Evolutionary conservation across 2,329 filamentous ascomycete species (phyloP).

Genomic region (Myriosclerotinia duriaeana): DNA sequence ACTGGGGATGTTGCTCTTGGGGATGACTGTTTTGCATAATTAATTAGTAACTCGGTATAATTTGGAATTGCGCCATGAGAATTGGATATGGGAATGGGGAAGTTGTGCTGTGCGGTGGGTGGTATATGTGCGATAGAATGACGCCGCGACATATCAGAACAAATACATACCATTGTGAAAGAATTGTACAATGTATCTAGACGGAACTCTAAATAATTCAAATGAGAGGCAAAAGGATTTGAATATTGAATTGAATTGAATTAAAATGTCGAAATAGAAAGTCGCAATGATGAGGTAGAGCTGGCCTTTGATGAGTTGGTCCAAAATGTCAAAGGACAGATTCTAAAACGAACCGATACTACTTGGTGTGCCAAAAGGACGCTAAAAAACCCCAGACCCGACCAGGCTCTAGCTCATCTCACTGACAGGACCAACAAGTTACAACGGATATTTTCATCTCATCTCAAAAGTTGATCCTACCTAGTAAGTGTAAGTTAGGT

Average conservation of each 20-base stretch:
- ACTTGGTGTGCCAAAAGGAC: slow-evolving; percentile 17
- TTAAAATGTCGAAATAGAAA: background rate
- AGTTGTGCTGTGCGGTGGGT: background rate
- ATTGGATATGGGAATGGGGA: background rate
- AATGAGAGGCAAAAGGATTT: background rate
- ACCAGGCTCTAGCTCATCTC: slow-evolving; percentile 1
- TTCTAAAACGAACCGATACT: slow-evolving; percentile 22
- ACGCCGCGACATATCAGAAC: background rate
- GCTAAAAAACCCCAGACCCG: slow-evolving; percentile 22
- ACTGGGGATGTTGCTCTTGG: slow-evolving; percentile 55
- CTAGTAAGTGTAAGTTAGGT: background rate
- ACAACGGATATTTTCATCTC: background rate
- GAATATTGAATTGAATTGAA: background rate
- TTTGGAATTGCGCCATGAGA: background rate
- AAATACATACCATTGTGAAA: slow-evolving; percentile 20
- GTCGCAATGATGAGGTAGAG: slow-evolving; percentile 5
- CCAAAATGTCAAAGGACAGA: slow-evolving; percentile 24
- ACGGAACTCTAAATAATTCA: background rate
- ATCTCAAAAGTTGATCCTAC: background rate
- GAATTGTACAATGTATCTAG: background rate
- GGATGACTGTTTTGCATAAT: slow-evolving; percentile 37
- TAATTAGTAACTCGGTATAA: too few species aligned
- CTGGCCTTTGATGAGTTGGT: slow-evolving; percentile 21
- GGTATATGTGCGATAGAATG: background rate
- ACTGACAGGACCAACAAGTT: background rate